phyloP scores from a whole-genome alignment of 495 filamentous ascomycete species.

The Acidiella bohemica region DNA sequence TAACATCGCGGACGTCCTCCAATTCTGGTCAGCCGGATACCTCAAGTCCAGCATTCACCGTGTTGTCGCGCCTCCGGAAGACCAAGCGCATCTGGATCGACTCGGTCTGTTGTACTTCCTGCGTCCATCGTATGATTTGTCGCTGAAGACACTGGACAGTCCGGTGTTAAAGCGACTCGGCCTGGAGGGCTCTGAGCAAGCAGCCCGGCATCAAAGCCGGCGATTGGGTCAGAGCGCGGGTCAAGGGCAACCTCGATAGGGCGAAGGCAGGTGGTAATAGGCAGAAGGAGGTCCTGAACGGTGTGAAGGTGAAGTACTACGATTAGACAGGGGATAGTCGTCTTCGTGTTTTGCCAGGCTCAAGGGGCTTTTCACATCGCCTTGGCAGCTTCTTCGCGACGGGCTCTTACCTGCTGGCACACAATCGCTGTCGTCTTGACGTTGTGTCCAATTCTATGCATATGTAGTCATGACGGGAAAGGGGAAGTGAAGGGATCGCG shows the following conservation, averaged over 20 bases:
- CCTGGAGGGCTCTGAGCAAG: constrained; percentile 7
- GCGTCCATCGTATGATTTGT: constrained; percentile 15
- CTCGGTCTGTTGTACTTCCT: constrained; percentile 26
- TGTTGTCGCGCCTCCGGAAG: constrained; percentile 21
- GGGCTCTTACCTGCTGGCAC: no score
- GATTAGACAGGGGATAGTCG: neutral
- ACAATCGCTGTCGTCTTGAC: neutral
- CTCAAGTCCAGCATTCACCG: constrained; percentile 23
- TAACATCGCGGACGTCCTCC: constrained; percentile 24
- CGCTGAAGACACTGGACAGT: constrained; percentile 17
- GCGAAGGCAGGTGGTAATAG: constrained; percentile 6
- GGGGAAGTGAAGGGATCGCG: no score
- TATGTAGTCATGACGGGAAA: no score
- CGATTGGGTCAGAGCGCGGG: constrained; percentile 18
- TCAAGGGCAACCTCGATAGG: constrained; percentile 16
- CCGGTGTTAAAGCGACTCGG: constrained; percentile 17
- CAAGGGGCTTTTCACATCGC: no score
- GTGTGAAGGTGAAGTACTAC: constrained; percentile 16
- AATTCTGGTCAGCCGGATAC: constrained; percentile 22
- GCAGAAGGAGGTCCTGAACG: constrained; percentile 8
- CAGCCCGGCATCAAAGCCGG: constrained; percentile 12
- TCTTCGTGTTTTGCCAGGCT: no score
- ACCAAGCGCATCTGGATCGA: constrained; percentile 23
- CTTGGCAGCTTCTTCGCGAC: no score
- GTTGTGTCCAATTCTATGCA: neutral